Evolutionary conservation across 2,329 filamentous ascomycete species (phyloP).

Genomic region (Alternaria conjuncta): DNA sequence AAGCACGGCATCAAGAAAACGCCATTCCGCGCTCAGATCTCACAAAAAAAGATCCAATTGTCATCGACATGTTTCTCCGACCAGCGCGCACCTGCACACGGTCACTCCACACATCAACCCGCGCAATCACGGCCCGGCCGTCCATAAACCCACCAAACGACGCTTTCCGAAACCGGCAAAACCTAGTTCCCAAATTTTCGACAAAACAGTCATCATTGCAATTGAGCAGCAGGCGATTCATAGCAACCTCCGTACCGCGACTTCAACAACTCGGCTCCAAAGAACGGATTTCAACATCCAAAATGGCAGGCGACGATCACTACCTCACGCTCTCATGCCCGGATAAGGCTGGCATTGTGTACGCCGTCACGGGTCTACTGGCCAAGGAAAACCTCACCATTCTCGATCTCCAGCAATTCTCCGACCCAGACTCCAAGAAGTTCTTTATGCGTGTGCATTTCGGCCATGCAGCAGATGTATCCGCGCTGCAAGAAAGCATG

Average conservation of each 20-base stretch:
- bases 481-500: constrained; percentile 62
- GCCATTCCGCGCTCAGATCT: constrained; percentile 17
- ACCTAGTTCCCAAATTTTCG: constrained; percentile 37
- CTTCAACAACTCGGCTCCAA: constrained; percentile 29
- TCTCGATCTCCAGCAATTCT: constrained; percentile 84
- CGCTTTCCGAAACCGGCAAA: constrained; percentile 42
- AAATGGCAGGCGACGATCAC: constrained; percentile 42
- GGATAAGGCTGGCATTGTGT: constrained; percentile 83
- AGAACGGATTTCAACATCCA: constrained; percentile 35
- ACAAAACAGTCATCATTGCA: constrained; percentile 24
- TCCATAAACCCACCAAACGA: constrained; percentile 22
- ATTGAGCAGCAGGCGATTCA: constrained; percentile 19
- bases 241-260: constrained; percentile 22
- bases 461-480: constrained; percentile 61
- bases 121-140: constrained; percentile 27
- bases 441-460: constrained; percentile 94
- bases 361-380: constrained; percentile 80
- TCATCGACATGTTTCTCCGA: constrained; percentile 27
- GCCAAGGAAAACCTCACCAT: constrained; percentile 78
- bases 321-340: constrained; percentile 80
- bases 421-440: constrained; percentile 72
- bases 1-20: constrained; percentile 13
- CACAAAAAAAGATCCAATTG: constrained; percentile 2
- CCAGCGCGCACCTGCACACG: constrained; percentile 23
- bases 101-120: constrained; percentile 22